Evolutionary conservation across 2,329 filamentous ascomycete species (phyloP), one percentile per base, ranked within the genome.

Genomic region (Calonectria fujianensis): DNA sequence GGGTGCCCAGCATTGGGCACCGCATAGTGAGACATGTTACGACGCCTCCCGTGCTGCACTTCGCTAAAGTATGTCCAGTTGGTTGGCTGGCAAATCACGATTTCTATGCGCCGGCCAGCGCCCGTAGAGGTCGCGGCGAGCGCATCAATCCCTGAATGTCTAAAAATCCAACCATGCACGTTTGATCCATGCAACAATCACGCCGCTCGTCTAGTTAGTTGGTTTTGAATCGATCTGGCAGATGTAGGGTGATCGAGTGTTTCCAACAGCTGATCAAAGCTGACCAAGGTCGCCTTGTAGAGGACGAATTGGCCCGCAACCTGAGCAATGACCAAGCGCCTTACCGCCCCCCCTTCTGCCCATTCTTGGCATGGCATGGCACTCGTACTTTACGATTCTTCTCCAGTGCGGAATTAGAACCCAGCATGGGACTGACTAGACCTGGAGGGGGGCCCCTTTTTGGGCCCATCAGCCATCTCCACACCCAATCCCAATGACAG

Each of bases 21-120:
- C 71, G 37, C 64, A 76, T 70, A 63, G 75, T 78, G 78, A 78
- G 78, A 80, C 78, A 79, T 70, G 54, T 57, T 52, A 35, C 74
- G 72, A 18, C 50, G 52, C 50, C 39, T 70, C 27, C 67, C 71
- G 63, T 50, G 67, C 70, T 75, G 66, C 73, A 48, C 59, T 37
- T 74, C 69, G 69, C 74, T 52, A 68, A 75, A 31, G 18, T 27
- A 39, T 50, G 52, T n/a, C 29, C n/a, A 39, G 41, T 27, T 73
- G 64, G 71, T 64, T 78, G 75, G 76, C 66, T 70, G 50, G 67
- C 48, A 54, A 31, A 10, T 31, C 18, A 41, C 31, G 35, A 69
- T 69, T 52, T 52, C 45, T 68, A 69, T 70, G 39, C 66, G 45
- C 35, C 65, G 65, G 31, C 14, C 48, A 32, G 45, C 59, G 54